These are phyloP conservation scores for Isabelozyma gotoi DNA, from an alignment of 805 yeast species.

Conservation along the genomic window DNA sequence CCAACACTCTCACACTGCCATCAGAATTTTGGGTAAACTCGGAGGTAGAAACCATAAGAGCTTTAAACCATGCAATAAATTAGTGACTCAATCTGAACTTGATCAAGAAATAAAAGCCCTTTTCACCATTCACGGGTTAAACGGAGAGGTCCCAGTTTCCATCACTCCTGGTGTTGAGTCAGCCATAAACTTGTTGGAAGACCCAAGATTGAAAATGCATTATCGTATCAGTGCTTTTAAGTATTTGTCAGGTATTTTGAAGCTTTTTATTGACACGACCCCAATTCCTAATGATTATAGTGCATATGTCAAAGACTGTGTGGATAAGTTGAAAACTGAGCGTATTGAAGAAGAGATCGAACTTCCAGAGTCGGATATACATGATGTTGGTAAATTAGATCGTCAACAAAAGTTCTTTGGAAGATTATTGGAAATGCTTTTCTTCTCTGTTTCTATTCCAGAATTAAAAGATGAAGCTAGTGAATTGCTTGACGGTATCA, in stretches of 20 bases:
- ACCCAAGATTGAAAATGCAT: constrained; percentile 58
- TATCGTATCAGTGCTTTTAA: constrained; percentile 78
- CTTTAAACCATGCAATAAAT: constrained; percentile 69
- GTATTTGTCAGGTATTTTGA: constrained; percentile 63
- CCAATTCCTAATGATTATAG: constrained; percentile 46
- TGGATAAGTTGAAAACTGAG: constrained; percentile 42
- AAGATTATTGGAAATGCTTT: constrained; percentile 66
- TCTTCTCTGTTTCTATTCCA: constrained; percentile 72
- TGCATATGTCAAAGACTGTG: constrained; percentile 49
- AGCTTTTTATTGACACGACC: constrained; percentile 62
- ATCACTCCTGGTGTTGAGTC: constrained; percentile 81
- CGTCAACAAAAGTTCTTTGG: constrained; percentile 66
- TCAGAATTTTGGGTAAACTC: constrained; percentile 87
- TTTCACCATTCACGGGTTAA: constrained; percentile 69
- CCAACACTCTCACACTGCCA: constrained; percentile 92
- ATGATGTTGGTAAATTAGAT: constrained; percentile 49
- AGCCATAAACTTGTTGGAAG: constrained; percentile 74
- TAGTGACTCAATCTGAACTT: constrained; percentile 52
- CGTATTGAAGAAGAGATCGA: constrained; percentile 30
- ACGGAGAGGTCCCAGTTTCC: constrained; percentile 60
- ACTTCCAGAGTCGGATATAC: constrained; percentile 42
- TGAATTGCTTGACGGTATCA: constrained; percentile 58
- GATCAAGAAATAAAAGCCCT: constrained; percentile 71
- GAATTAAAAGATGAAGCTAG: constrained; percentile 71
- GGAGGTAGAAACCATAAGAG: constrained; percentile 95